Percentiles rank a stretch among this genome's conserved stretches.
phyloP scores from a whole-genome alignment of 2,329 filamentous ascomycete species.

The Cytospora schulzeri region DNA sequence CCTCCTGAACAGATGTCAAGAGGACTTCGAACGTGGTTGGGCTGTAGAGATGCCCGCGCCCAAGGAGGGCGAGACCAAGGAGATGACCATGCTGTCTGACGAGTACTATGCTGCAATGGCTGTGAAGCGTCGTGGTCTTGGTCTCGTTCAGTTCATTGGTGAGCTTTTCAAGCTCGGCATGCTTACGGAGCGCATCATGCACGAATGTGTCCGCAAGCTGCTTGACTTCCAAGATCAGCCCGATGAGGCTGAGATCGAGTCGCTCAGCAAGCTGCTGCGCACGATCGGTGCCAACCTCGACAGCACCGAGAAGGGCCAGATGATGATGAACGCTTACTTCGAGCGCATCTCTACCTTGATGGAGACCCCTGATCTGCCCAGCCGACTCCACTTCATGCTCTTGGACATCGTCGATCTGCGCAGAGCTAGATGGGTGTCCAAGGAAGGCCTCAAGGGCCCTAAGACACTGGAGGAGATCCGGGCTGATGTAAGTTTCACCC shows the following conservation, averaged over 20 bases:
- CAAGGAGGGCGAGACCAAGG: slow-evolving; percentile 66
- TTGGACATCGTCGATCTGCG: slow-evolving; percentile 91
- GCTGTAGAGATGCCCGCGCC: slow-evolving; percentile 82
- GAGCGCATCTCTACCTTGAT: slow-evolving; percentile 81
- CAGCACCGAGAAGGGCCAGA: slow-evolving; percentile 75
- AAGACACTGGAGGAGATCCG: slow-evolving; percentile 96
- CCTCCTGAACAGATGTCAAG: slow-evolving; percentile 95
- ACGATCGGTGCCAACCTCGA: slow-evolving; percentile 92
- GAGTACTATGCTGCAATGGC: slow-evolving; percentile 95
- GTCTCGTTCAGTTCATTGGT: slow-evolving; percentile 98
- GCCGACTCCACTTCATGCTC: slow-evolving; percentile 93
- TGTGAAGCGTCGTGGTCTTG: slow-evolving; percentile 93
- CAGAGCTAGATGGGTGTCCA: slow-evolving; percentile 75
- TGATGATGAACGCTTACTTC: slow-evolving; percentile 94
- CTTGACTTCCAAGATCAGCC: slow-evolving; percentile 93
- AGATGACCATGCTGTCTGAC: slow-evolving; percentile 84
- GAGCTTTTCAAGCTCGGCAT: slow-evolving; percentile 98
- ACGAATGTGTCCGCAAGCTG: slow-evolving; percentile 96
- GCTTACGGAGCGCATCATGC: slow-evolving; percentile 99
- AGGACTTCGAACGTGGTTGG: slow-evolving; percentile 98
- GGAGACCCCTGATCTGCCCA: slow-evolving; percentile 77
- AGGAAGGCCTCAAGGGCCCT: slow-evolving; percentile 89
- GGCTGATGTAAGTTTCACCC: slow-evolving; percentile 63
- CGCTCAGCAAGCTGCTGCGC: slow-evolving; percentile 85
- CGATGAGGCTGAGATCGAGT: slow-evolving; percentile 95